Evolutionary conservation across 345 rosid species (phyloP).

Genomic region (Aquilaria malaccensis): DNA sequence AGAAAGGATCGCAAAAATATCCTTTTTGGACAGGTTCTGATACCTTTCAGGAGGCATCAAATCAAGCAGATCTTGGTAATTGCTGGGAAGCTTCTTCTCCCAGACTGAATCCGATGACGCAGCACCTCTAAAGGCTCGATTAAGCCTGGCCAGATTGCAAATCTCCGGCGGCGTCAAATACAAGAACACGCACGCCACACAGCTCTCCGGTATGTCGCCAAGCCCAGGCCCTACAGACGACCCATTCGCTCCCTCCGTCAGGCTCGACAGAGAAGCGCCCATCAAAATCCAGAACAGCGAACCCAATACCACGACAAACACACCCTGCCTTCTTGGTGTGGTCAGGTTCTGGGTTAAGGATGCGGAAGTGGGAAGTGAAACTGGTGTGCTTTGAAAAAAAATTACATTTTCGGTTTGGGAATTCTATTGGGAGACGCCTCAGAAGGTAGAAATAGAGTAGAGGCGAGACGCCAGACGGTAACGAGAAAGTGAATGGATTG

Average conservation of each 20-base stretch:
- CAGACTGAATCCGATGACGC: slow-evolving; percentile 93
- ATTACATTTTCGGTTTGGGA: too few relatives aligned
- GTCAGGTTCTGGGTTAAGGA: not conserved
- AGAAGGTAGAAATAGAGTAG: too few relatives aligned
- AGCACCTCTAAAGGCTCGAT: slow-evolving; percentile 77
- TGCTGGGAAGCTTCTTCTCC: slow-evolving; percentile 73
- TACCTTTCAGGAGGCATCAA: slow-evolving; percentile 70
- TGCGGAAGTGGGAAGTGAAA: not conserved
- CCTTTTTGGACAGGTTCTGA: slow-evolving; percentile 58
- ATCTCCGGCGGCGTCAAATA: slow-evolving; percentile 93
- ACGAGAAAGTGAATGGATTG: too few relatives aligned
- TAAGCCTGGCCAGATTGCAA: slow-evolving; percentile 85
- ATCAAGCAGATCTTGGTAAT: slow-evolving; percentile 79
- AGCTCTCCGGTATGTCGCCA: slow-evolving; percentile 92
- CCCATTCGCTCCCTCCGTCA: slow-evolving; percentile 54
- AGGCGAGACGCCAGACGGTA: too few relatives aligned
- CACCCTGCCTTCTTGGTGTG: not conserved
- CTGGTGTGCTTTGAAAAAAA: not conserved
- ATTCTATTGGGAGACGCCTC: too few relatives aligned
- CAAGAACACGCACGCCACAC: slow-evolving; percentile 81
- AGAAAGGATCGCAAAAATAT: slow-evolving; percentile 79
- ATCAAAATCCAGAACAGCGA: slow-evolving; percentile 14
- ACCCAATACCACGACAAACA: not conserved
- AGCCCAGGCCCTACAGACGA: slow-evolving; percentile 50
- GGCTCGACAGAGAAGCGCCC: slow-evolving; percentile 85